Base-by-base conservation (phyloP, 139 green algal genomes). In the Micromonas commoda region DNA sequence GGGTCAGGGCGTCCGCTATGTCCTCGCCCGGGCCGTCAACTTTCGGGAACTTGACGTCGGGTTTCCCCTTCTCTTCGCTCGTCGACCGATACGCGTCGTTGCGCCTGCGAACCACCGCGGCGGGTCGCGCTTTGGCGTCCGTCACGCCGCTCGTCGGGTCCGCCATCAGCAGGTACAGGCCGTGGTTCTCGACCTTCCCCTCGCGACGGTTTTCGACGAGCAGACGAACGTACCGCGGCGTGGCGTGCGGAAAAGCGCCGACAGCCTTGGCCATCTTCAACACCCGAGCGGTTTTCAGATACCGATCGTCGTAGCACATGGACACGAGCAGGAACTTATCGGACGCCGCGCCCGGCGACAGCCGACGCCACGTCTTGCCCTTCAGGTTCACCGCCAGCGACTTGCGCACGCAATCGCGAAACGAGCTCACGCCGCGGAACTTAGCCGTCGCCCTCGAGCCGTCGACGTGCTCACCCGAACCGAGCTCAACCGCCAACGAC, bases 401-500 rank as follows among this genome's bases (percentile, higher is more conserved):
- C 29, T 75, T 75, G 19, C 68, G 68, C 19, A 61, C 23, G 53
- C 68, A 75, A 2, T 75, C 68, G 19, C 68, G 35, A 61, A 75
- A 75, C 37, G 68, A 63, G 9, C 34, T 61, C 1, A 61, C 38
- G 29, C 68, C 68, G 1, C 38, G 35, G 29, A 75, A 75, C 29
- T 63, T 61, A 5, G 68, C 68, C 37, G 19, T 64, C 2, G 68
- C 68, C 33, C 29, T 34, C 29, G 31, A 4, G n/a, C 20, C 21
- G 28, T 28, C 24, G 21, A 23, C 28, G 2, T 23, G n/a, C 31
- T 28, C 63, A 32, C 21, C 20, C 23, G 45, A 57, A 57, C 45
- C 45, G 45, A 57, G 45, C 9, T 23, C 45, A 19, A 75, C 35
- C 5, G 37, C 24, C 29, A 75, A 39, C 37, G 34, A 13, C 28